phyloP scores from a whole-genome alignment of 345 rosid species.

The Brassica incana region DNA sequence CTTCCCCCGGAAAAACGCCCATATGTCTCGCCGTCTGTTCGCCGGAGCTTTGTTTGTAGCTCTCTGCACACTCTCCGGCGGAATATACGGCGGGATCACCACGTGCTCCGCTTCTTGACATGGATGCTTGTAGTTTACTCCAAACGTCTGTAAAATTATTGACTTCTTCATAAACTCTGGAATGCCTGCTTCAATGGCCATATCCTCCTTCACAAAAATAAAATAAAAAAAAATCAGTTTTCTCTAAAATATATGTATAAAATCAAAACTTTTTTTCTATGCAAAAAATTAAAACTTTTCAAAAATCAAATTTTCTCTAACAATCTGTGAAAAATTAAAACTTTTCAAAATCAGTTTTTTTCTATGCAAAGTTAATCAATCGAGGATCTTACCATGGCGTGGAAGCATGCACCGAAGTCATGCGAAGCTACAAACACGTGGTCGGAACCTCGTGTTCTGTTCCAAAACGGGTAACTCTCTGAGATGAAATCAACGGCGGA shows the following conservation, averaged over 20 bases:
- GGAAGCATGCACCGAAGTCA: conserved; percentile 93
- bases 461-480: conserved; percentile 67
- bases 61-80: conserved; percentile 56
- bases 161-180: conserved; percentile 86
- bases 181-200: conserved; percentile 74
- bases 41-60: conserved; percentile 49
- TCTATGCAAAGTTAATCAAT: not conserved
- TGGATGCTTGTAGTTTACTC: conserved; percentile 76
- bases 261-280: not conserved
- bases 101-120: conserved; percentile 83
- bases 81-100: conserved; percentile 90
- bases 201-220: conserved; percentile 59
- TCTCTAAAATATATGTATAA: not conserved
- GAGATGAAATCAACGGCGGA: conserved; percentile 72
- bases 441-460: conserved; percentile 73
- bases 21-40: conserved; percentile 64
- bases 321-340: not conserved
- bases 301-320: not conserved
- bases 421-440: conserved; percentile 94
- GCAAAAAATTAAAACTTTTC: not conserved
- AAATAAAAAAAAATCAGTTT: not conserved
- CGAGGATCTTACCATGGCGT: conserved; percentile 61
- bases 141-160: conserved; percentile 85
- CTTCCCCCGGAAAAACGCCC: conserved; percentile 89
- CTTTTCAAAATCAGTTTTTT: not conserved